phyloP scores from a whole-genome alignment of 2,329 filamentous ascomycete genomes.

The Aspergillus brasiliensis region DNA sequence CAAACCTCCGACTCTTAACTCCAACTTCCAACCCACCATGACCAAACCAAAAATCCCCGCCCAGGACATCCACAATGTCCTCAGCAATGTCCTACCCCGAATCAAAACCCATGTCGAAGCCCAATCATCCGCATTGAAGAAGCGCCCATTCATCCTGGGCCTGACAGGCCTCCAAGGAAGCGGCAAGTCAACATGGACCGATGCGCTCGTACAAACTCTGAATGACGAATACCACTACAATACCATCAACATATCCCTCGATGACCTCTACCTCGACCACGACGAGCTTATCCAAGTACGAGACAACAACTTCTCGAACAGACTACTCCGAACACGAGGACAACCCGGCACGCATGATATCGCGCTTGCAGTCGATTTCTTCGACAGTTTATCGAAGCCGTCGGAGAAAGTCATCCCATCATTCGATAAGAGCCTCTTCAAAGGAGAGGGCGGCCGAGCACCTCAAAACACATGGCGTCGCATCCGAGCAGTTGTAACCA shows the following conservation, averaged over 20 bases:
- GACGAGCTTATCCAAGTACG: background rate
- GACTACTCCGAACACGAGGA: background rate
- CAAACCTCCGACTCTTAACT: too few relatives aligned
- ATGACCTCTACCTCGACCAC: background rate
- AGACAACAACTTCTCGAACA: background rate
- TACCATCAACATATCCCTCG: background rate
- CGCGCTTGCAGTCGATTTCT: background rate
- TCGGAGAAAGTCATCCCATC: background rate
- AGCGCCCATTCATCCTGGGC: background rate
- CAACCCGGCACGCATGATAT: background rate
- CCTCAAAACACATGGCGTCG: background rate
- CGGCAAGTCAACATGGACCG: conserved; percentile 1
- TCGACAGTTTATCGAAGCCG: background rate
- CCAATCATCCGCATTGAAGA: background rate
- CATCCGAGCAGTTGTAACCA: background rate
- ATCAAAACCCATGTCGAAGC: background rate
- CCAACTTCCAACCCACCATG: too few relatives aligned
- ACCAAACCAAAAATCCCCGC: background rate
- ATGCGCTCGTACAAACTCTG: background rate
- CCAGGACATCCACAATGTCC: background rate
- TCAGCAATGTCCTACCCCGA: background rate
- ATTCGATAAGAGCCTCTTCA: background rate
- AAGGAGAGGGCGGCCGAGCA: background rate
- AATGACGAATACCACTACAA: background rate
- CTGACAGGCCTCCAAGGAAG: background rate